Base-by-base conservation (phyloP, 1,139 yeast species). In the Debaryomyces fabryi region DNA sequence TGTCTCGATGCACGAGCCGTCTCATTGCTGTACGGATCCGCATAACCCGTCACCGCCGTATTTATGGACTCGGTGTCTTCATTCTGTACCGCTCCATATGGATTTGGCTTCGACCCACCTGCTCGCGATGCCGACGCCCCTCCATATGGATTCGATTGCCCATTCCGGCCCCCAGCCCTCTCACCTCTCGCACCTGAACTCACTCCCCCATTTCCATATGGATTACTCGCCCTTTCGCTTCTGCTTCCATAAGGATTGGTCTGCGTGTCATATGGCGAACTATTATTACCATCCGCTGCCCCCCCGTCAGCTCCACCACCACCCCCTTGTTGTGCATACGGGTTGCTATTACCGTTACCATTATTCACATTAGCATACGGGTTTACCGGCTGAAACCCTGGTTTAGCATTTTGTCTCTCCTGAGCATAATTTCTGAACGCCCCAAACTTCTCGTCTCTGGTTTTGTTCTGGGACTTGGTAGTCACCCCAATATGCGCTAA, bases 361-460 rank as follows among this genome's bases (percentile, higher is more conserved):
- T 51, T 56, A 21, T 63, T 58, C 16, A 74, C 64, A 53, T 69
- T 71, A 34, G 78, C 76, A 53, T 76, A 75, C 0, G 79, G 80
- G 48, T 75, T 74, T 6, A 51, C 83, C 55, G 73, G 83, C 44
- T 66, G 81, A 66, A 59, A 73, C 59, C 72, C 82, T 52, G 80
- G 68, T 62, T 73, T 60, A 54, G 64, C 54, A 49, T 59, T 50
- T 58, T 71, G 68, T 43, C 73, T 59, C 43, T 82, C 82, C 53
- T 76, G 78, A 12, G 89, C 87, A 65, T 79, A 83, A 49, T 74
- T 74, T 39, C 76, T 76, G 61, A 85, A 86, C 3, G 90, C 91
- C 8, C 85, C 81, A 63, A 86, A 86, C 58, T 82, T 82, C 56
- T 76, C 82, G 54, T 72, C 76, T 56, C 79, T 73, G 43, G 59